Conservation (phyloP, 2,329 filamentous ascomycete species). For the Lachnellula occidentalis region DNA sequence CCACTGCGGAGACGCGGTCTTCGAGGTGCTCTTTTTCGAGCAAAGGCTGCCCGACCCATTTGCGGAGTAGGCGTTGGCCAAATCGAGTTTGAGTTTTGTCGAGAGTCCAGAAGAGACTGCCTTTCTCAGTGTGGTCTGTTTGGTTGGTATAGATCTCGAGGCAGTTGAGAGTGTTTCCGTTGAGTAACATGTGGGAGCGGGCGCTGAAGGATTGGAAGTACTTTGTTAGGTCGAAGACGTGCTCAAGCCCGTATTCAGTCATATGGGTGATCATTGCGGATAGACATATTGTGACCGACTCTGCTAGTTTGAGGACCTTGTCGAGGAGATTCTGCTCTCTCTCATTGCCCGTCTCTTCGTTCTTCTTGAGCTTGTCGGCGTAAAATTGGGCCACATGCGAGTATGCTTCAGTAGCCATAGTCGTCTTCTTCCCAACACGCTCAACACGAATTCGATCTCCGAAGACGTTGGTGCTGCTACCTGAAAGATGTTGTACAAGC, state of each 20-base stretch:
- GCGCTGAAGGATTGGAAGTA: slow-evolving; percentile 97
- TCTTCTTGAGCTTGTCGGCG: slow-evolving; percentile 70
- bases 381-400: slow-evolving; percentile 93
- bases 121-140: slow-evolving; percentile 78
- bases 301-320: slow-evolving; percentile 78
- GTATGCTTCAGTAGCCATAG: slow-evolving; percentile 76
- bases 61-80: slow-evolving; percentile 79
- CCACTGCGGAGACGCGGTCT: slow-evolving; percentile 75
- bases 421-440: slow-evolving; percentile 67
- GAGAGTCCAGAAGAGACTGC: slow-evolving; percentile 91
- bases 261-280: slow-evolving; percentile 96
- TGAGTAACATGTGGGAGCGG: slow-evolving; percentile 90
- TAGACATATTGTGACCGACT: slow-evolving; percentile 82
- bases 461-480: slow-evolving; percentile 85
- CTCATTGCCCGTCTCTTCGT: slow-evolving; percentile 46
- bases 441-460: slow-evolving; percentile 87
- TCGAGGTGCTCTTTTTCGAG: slow-evolving; percentile 71
- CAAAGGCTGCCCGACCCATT: slow-evolving; percentile 90
- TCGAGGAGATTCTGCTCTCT: slow-evolving; percentile 66
- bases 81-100: slow-evolving; percentile 89
- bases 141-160: slow-evolving; percentile 94
- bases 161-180: slow-evolving; percentile 89
- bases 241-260: slow-evolving; percentile 85
- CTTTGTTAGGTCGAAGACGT: slow-evolving; percentile 93
- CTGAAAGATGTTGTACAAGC: slow-evolving; percentile 81